Evolutionary conservation across 2,329 filamentous ascomycete species (phyloP), one percentile per base, ranked within the genome.

Genomic region (Berkeleyomyces rouxiae): DNA sequence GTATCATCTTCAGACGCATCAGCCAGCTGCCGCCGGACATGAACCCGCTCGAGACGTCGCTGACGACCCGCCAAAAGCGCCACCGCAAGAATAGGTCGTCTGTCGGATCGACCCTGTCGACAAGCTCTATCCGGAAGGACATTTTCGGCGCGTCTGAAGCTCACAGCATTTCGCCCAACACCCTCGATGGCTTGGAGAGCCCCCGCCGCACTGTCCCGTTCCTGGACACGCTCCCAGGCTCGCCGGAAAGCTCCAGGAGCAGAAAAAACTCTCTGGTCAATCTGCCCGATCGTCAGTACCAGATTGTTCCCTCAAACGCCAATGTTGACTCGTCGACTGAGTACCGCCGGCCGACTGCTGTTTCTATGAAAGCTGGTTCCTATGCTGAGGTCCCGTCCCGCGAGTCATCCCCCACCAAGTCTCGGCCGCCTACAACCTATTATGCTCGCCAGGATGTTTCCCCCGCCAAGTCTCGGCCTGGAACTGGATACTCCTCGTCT

Each of bases 41-140:
- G 87, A 97, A 97, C 71, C 92, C 92, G 1, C 78, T 97, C 11
- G 91, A 96, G 71, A 83, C 88, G 67, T 85, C 92, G 69, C 76
- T 95, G 64, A 96, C 90, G 1, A 84, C 88, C 9, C 82, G 85
- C 33, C 76, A 74, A 63, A 78, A 74, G 70, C 63, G 37, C 16
- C 90, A 95, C 74, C 91, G 90, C 77, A 83, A 87, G 70, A 91
- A 88, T 72, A 82, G 81, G 72, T 80, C 79, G 1, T 82, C 80
- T 1, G 69, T 82, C 37, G 74, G 76, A 3, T 81, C 77, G 1
- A 70, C 71, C 5, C 74, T 36, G 11, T 61, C 61, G 31, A 53
- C 55, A 7, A 44, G 46, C 16, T 61, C 61, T 39, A 36, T 65
- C 13, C 57, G 53, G 10, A 62, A 63, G 36, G 61, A 65, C 23